Evolutionary conservation across 768 basidiomycete species (phyloP).

Genomic region (Candolleomyces eurysporus): DNA sequence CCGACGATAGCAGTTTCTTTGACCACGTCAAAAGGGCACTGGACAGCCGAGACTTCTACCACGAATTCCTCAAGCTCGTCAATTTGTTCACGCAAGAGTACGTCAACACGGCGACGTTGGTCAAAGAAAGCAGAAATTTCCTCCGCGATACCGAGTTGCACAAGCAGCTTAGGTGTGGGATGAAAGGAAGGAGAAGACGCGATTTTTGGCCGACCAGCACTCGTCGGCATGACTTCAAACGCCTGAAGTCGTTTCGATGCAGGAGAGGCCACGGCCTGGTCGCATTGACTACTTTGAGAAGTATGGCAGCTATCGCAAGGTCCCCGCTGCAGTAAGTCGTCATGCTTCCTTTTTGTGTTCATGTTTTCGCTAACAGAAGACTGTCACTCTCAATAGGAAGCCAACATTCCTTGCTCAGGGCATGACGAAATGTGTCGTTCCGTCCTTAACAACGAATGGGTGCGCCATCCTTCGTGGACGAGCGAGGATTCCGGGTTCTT

Average conservation of each 20-base stretch:
- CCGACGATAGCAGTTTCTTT: conserved; percentile 77
- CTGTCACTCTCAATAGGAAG: conserved; percentile 53
- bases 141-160: conserved; percentile 76
- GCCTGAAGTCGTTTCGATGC: conserved; percentile 41
- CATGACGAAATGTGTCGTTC: conserved; percentile 96
- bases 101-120: conserved; percentile 81
- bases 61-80: conserved; percentile 93
- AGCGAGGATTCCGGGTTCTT: conserved; percentile 92
- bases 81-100: conserved; percentile 94
- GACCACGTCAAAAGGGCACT: conserved; percentile 80
- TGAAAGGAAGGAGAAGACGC: conserved; percentile 42
- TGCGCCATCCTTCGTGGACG: conserved; percentile 94
- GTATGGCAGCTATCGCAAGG: conserved; percentile 86
- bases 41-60: conserved; percentile 75
- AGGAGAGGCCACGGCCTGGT: conserved; percentile 49
- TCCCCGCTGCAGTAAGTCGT: conserved; percentile 73
- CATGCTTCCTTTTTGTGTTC: not conserved
- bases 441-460: conserved; percentile 98
- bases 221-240: conserved; percentile 47
- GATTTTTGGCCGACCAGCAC: conserved; percentile 40
- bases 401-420: conserved; percentile 86
- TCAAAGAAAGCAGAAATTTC: conserved; percentile 79
- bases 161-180: conserved; percentile 85
- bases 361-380: not conserved
- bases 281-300: conserved; percentile 67